Base-by-base conservation (phyloP, 2,329 filamentous ascomycete genomes). In the Pseudogymnoascus sp. region DNA sequence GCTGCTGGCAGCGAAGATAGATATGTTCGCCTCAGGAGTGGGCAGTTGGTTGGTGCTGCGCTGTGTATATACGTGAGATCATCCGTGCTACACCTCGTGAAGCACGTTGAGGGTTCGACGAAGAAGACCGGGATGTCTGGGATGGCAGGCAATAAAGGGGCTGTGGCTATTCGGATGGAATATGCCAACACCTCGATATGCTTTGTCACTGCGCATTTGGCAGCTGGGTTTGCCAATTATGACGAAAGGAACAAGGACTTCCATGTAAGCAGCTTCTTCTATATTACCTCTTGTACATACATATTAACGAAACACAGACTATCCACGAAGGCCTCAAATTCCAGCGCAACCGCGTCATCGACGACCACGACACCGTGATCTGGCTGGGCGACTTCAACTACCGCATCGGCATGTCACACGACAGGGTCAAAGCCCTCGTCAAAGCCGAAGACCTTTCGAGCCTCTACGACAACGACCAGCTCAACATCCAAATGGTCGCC, bases 361-460 rank as follows among this genome's bases (percentile, higher is more conserved):
- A 94, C 68, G 89, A 97, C 71, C 94, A 99, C 71, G 91, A 88
- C 65, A 81, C 89, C 20, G 87, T 97, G 35, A 87, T 97, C 60
- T 99, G 94, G 93, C 81, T 97, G 41, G 94, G 94, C 4, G 94
- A 99, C 73, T 99, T 99, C 78, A 99, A 99, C 71, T 99, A 99
- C 74, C 88, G 94, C 16, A 96, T 99, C 68, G 93, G 92, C 1
- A 79, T 97, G 62, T 82, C 81, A 47, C 85, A 90, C 65, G 91
- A 96, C 38, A 86, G 81, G 63, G 90, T 91, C 6, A 87, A 89
- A 66, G 82, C 86, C 32, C 77, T 96, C 8, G 84, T 96, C 60
- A 82, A 87, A 67, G 80, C 82, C 60, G 79, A 83, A 25, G 88
- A 97, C 69, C 78, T 96, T 9, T 89, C 88, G 61, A 86, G 81